Base-by-base conservation (phyloP, 2,329 filamentous ascomycete genomes). In the Knufia fluminis region DNA sequence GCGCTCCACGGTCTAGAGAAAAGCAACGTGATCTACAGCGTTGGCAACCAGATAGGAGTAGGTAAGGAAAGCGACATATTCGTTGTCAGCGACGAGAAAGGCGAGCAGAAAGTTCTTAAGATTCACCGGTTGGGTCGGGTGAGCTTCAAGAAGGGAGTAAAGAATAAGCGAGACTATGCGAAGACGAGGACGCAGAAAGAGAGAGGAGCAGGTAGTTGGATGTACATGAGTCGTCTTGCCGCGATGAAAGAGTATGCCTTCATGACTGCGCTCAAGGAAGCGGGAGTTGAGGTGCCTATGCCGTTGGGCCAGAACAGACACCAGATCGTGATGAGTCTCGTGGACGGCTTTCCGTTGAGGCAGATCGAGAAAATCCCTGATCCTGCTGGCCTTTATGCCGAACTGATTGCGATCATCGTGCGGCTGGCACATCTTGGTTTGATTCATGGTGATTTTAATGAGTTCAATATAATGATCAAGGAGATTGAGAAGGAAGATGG, bases 1-100 rank as follows among this genome's bases (percentile, higher is more conserved):
- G 88, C 92, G 14, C 77, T 98, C 48, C 89, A 97, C 69, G 82
- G 88, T 0, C 84, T 97, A 66, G 83, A 90, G 51, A 85, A 86
- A 60, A 76, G 81, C 56, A 83, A 85, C 59, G 79, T 78, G 49
- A 78, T 97, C 35, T 97, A 94, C 76, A 94, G 86, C 58, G 87
- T 97, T 3, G 92, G 92, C 47, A 92, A 85, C 66, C 86, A 94
- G 62, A 87, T 98, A 57, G 92, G 94, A 42, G 90, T 97, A 2
- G 92, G 92, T 48, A 98, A 98, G 67, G 92, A 98, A 71, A 94
- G 87, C 59, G 92, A 98, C 64, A 97, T 98, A 63, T 86, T 94
- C 67, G 83, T 97, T 51, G 90, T 95, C 43, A 91, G 92, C 49
- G 82, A 89, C 61, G 76, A 88, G 46, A 77, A 76, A 4, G 89